phyloP scores from a whole-genome alignment of 2,329 filamentous ascomycete species.

The Botrytis fragariae region DNA sequence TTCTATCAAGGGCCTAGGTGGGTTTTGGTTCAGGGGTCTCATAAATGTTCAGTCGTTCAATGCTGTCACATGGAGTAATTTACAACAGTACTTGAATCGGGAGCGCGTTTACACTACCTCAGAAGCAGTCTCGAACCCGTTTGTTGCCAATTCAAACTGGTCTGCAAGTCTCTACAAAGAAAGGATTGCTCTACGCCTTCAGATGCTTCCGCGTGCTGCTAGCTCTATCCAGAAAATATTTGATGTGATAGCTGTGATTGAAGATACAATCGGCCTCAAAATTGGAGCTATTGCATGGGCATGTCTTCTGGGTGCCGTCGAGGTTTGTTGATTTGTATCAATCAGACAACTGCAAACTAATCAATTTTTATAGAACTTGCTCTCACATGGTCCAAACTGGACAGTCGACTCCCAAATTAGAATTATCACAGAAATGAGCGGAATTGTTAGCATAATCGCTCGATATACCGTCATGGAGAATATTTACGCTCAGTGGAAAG shows the following conservation, averaged over 20 bases:
- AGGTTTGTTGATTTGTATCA: background rate
- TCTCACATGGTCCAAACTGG: background rate
- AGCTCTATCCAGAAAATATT: conserved; percentile 1
- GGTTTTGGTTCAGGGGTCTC: background rate
- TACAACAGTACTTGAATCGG: background rate
- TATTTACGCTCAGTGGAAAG: conserved; percentile 23
- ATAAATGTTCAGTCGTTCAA: background rate
- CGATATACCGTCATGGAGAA: conserved; percentile 26
- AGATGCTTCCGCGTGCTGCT: background rate
- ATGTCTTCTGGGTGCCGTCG: conserved; percentile 1
- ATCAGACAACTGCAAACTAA: background rate
- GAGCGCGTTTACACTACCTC: background rate
- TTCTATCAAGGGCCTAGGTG: background rate
- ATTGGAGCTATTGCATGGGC: conserved; percentile 18
- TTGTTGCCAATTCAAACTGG: background rate
- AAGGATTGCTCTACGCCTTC: background rate
- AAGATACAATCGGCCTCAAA: conserved; percentile 18
- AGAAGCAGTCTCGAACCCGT: background rate
- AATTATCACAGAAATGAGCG: background rate
- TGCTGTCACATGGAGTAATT: background rate
- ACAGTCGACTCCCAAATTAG: background rate
- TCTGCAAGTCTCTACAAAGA: background rate
- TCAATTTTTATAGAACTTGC: background rate
- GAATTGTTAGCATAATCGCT: conserved; percentile 22
- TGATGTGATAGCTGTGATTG: conserved; percentile 15